A percentile compares a stretch with the other conserved stretches of the same genome.
Conservation (phyloP, 78 protist genomes). For the Chrysochromulina parva region DNA sequence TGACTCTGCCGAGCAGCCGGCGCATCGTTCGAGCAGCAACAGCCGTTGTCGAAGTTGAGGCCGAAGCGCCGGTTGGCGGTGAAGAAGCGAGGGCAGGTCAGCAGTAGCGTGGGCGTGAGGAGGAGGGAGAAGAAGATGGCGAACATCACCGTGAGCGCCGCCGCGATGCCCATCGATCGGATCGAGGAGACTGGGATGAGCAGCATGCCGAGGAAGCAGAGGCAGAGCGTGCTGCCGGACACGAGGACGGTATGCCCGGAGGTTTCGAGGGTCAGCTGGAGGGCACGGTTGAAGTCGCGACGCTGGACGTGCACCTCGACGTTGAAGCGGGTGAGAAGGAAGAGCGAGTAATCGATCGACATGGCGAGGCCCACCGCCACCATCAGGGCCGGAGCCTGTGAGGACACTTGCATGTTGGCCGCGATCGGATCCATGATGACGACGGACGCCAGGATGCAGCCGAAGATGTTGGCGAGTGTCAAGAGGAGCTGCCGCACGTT, state of each 20-base stretch:
- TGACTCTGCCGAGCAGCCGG: background rate
- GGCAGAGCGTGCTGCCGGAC: constrained; percentile 51
- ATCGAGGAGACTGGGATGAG: constrained; percentile 53
- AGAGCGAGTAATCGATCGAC: constrained; percentile 74
- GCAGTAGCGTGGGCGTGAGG: constrained; percentile 60
- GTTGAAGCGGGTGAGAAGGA: constrained; percentile 66
- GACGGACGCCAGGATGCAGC: constrained; percentile 28
- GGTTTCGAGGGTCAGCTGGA: background rate
- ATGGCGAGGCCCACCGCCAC: constrained; percentile 55
- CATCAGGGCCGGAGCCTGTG: background rate
- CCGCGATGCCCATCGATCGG: constrained; percentile 50
- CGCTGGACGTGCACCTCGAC: constrained; percentile 48
- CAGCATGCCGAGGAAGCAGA: constrained; percentile 48
- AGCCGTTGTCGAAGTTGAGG: background rate
- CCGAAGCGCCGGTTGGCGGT: background rate
- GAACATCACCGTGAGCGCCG: constrained; percentile 45
- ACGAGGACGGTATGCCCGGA: constrained; percentile 57
- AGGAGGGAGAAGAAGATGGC: constrained; percentile 41
- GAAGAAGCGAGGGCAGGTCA: constrained; percentile 58
- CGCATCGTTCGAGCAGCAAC: background rate
- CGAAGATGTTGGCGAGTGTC: constrained; percentile 29
- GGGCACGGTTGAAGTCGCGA: background rate
- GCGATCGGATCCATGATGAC: constrained; percentile 27
- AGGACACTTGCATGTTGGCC: background rate
- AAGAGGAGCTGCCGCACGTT: constrained; percentile 33